Evolutionary conservation across 2,329 filamentous ascomycete species (phyloP), one percentile per base, ranked within the genome.

Genomic region (Endothia cerciana): DNA sequence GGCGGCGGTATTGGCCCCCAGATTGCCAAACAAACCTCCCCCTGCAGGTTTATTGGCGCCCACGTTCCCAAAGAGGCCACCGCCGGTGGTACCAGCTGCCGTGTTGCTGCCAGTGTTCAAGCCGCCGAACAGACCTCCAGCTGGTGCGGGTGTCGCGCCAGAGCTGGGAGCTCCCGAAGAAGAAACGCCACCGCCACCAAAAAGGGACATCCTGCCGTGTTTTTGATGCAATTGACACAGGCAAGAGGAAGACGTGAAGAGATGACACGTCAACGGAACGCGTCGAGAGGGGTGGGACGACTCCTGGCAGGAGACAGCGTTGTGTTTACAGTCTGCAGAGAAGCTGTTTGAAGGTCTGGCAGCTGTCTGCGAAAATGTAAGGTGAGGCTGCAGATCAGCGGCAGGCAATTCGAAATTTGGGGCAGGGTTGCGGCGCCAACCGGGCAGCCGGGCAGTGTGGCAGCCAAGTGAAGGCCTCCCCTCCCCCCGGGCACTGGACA

Each of bases 41-140:
- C 57, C 57, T 28, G 33, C 38, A 30, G 57, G 38, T n/a, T 41
- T 45, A 40, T 28, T 43, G 40, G 22, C 38, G 8, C 57, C 40
- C n/a, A 59, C 40, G 25, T 30, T 57, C 49, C 55, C 58, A 58
- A 66, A 59, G 13, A 76, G 68, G 15, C 71, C 61, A 15, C 68
- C 69, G 38, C 65, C 67, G 10, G 69, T 61, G 10, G 58, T 59
- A 43, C 33, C 38, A 30, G 60, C 71, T 68, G 65, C 45, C 65
- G 68, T 25, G 68, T 67, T 43, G 72, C 62, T 30, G 70, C 41
- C 47, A 60, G 64, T 17, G 68, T 43, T 45, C 25, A 56, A 33
- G 25, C 41, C 69, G 57, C 75, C 75, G 65, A 80, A 80, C 30
- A 78, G 67, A 33, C 76, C 73, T 51, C 73, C 74, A 28, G 71